Conservation (phyloP, 2,329 filamentous ascomycete genomes). For the Fusarium citri region DNA sequence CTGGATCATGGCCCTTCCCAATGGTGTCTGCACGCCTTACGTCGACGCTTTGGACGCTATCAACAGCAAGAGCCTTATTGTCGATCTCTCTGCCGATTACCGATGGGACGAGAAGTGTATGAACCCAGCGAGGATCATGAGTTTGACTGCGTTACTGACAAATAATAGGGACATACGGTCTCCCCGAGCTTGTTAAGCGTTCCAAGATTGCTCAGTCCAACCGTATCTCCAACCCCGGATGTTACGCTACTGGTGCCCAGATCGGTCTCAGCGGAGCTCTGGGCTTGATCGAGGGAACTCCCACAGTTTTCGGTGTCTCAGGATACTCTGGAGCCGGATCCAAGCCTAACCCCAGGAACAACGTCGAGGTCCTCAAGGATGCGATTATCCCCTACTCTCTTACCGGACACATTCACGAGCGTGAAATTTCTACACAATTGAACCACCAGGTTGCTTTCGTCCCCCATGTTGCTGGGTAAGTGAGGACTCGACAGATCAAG, state of each 20-base stretch:
- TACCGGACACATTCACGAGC: slow-evolving; percentile 95
- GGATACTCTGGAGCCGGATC: slow-evolving; percentile 91
- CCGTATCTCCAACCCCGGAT: slow-evolving; percentile 92
- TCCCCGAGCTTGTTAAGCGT: slow-evolving; percentile 82
- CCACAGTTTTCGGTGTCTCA: slow-evolving; percentile 89
- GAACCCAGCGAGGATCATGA: not conserved
- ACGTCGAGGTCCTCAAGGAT: slow-evolving; percentile 82
- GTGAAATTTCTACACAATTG: slow-evolving; percentile 85
- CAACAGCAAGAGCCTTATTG: slow-evolving; percentile 80
- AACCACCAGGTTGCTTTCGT: slow-evolving; percentile 83
- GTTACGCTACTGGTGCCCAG: slow-evolving; percentile 94
- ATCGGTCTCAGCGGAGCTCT: slow-evolving; percentile 87
- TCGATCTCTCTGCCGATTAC: slow-evolving; percentile 97
- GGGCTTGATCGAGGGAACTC: slow-evolving; percentile 78
- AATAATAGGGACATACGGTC: slow-evolving; percentile 76
- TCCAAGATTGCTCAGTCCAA: slow-evolving; percentile 80
- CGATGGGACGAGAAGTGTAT: slow-evolving; percentile 61
- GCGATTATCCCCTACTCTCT: slow-evolving; percentile 81
- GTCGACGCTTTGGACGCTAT: slow-evolving; percentile 79
- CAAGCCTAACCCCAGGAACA: slow-evolving; percentile 94
- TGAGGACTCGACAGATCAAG: not conserved
- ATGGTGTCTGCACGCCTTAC: slow-evolving; percentile 93
- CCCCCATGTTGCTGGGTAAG: slow-evolving; percentile 74
- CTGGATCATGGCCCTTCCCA: slow-evolving; percentile 98
- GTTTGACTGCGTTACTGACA: not conserved